Percentiles rank a stretch among this genome's conserved stretches.
Conservation (phyloP, 805 yeast species). For the Wickerhamomyces mucosus region DNA sequence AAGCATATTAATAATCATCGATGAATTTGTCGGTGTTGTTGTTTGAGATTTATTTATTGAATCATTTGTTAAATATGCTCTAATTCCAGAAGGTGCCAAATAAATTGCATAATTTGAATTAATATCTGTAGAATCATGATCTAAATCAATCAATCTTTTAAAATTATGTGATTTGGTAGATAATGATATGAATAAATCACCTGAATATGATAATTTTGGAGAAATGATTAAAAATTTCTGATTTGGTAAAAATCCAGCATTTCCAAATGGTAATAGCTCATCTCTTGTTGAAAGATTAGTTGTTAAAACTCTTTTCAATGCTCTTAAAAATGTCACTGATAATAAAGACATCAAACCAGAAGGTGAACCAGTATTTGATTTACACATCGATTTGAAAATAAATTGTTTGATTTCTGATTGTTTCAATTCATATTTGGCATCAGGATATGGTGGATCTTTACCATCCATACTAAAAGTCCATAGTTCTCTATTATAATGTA, state of each 20-base stretch:
- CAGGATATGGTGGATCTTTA: constrained; percentile 24
- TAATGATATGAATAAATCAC: constrained; percentile 31
- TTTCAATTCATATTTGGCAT: constrained; percentile 11
- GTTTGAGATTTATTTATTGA: constrained; percentile 27
- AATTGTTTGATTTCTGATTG: constrained; percentile 9
- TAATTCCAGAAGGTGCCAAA: constrained; percentile 46
- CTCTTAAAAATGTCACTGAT: constrained; percentile 40
- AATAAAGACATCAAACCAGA: constrained; percentile 24
- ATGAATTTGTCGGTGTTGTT: constrained; percentile 33
- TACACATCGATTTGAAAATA: constrained; percentile 11
- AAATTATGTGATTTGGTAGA: constrained; percentile 25
- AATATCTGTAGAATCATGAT: constrained; percentile 6
- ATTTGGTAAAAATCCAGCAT: constrained; percentile 27
- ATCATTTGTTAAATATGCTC: constrained; percentile 32
- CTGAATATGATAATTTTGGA: constrained; percentile 37
- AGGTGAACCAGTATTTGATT: constrained; percentile 9
- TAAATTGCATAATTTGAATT: constrained; percentile 32
- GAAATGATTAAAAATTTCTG: constrained; percentile 29
- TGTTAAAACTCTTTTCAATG: constrained; percentile 34
- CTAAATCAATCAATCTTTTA: constrained; percentile 21
- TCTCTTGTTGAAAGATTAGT: constrained; percentile 24
- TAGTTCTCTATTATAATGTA: constrained; percentile 30
- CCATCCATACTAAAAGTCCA: constrained; percentile 35
- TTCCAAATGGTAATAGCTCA: constrained; percentile 40
- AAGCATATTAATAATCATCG: constrained; percentile 27